Conservation (phyloP, 2,329 filamentous ascomycete species). For the Ceratocystis destructans region DNA sequence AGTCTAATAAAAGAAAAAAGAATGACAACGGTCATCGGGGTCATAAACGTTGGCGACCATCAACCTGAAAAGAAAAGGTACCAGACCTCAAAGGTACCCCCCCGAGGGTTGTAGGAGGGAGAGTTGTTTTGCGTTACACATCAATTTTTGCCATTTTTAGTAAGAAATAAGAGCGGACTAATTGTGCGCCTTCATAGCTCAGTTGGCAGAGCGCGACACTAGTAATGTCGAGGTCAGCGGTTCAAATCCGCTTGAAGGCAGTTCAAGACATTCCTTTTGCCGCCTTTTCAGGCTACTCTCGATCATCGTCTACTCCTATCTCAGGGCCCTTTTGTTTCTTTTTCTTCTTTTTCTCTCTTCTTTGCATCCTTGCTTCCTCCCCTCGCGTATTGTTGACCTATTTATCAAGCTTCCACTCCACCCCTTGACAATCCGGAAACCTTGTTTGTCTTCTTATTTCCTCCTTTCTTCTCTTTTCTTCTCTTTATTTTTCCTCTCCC, state of each 20-base stretch:
- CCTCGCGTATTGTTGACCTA: not conserved
- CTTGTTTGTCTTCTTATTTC: not conserved
- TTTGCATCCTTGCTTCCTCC: not conserved
- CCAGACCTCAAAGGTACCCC: no score
- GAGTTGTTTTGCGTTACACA: no score
- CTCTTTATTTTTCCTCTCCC: not conserved
- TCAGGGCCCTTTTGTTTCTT: not conserved
- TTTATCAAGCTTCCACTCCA: not conserved
- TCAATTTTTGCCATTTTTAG: not conserved
- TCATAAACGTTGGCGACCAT: no score
- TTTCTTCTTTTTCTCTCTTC: not conserved
- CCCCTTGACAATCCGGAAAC: not conserved
- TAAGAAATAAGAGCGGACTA: not conserved
- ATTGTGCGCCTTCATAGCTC: constrained; percentile 15
- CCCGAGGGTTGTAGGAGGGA: no score
- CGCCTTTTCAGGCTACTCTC: no score
- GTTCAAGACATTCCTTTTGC: no score
- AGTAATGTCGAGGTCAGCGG: constrained; percentile 19
- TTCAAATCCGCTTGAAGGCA: constrained; percentile 19
- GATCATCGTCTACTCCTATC: no score
- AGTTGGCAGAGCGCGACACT: constrained; percentile 19
- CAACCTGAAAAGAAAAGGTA: no score
- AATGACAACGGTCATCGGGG: no score
- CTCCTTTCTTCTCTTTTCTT: not conserved
- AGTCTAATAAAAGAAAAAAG: no score